These are phyloP conservation scores for Dryas octopetala DNA, from an alignment of 306 rosid species.

Conservation along the genomic window DNA sequence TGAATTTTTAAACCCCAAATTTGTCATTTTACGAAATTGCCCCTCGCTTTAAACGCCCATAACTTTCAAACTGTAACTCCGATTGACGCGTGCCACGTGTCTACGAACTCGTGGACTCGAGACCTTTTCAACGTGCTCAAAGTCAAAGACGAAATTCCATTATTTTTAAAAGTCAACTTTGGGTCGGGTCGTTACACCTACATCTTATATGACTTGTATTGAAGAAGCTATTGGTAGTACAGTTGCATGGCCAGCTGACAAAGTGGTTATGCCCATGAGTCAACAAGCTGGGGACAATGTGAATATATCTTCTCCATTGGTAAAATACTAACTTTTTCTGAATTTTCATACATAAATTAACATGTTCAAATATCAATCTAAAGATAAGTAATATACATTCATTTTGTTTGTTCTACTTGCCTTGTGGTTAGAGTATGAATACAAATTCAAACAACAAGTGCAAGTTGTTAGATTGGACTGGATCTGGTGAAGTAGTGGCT, in stretches of 20 bases:
- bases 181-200: no score
- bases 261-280: background rate
- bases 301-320: background rate
- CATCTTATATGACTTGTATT: background rate
- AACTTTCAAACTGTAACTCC: no score
- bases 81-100: no score
- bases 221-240: background rate
- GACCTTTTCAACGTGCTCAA: no score
- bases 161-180: no score
- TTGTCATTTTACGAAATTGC: no score
- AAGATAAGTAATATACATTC: background rate
- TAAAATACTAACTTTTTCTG: background rate
- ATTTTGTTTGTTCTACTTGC: background rate
- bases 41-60: no score
- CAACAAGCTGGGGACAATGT: background rate
- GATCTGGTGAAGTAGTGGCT: background rate
- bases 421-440: background rate
- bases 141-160: no score
- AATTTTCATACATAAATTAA: background rate
- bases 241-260: constrained; percentile 19
- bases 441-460: background rate
- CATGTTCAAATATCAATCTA: background rate
- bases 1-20: no score
- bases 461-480: constrained; percentile 4
- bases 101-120: no score